phyloP scores from a whole-genome alignment of 441 rosid genomes.

The Viola pubescens region DNA sequence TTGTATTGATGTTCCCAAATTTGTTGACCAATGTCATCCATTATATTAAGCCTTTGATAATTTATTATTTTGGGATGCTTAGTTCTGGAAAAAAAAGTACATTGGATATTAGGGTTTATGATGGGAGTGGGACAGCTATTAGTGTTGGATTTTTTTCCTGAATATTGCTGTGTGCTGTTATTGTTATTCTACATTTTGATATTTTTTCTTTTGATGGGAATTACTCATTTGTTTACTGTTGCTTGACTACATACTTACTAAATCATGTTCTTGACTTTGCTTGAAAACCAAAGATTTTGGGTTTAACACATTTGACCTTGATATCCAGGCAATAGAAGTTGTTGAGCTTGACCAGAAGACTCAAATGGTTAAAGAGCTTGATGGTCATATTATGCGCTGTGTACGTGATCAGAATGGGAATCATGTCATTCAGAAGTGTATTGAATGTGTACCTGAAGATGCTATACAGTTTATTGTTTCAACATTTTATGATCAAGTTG shows the following conservation, averaged over 20 bases:
- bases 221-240: neutral
- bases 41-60: no score
- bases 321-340: constrained; percentile 61
- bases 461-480: constrained; percentile 56
- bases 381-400: constrained; percentile 68
- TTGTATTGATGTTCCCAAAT: no score
- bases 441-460: constrained; percentile 74
- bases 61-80: no score
- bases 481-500: constrained; percentile 68
- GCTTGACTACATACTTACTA: constrained; percentile 1
- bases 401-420: constrained; percentile 85
- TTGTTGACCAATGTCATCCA: no score
- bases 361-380: constrained; percentile 70
- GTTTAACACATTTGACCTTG: constrained; percentile 6
- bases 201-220: no score
- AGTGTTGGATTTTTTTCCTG: no score
- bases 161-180: no score
- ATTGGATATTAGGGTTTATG: no score
- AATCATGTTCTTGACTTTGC: neutral
- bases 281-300: neutral
- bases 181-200: no score
- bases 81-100: no score
- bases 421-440: constrained; percentile 84
- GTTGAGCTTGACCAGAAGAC: constrained; percentile 67
- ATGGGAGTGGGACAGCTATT: no score